phyloP scores from a whole-genome alignment of 768 basidiomycete genomes.

The Mycena capillaripes region DNA sequence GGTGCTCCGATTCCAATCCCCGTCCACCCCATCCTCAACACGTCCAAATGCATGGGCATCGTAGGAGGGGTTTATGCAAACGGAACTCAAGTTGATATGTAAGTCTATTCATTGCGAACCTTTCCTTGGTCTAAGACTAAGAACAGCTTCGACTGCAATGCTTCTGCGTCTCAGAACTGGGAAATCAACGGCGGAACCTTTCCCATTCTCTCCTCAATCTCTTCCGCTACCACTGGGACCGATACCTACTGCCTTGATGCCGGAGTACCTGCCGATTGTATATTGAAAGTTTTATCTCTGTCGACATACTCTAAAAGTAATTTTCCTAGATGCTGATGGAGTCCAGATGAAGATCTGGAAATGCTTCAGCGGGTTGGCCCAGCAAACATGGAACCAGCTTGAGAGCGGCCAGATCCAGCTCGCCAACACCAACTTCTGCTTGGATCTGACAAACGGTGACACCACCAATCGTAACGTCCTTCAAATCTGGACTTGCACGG shows the following conservation, averaged over 20 bases:
- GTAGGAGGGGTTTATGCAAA: slow-evolving; percentile 21
- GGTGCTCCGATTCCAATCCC: slow-evolving; percentile 21
- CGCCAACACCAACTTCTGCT: slow-evolving; percentile 24
- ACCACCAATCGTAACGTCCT: slow-evolving; percentile 25
- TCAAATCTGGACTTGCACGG: slow-evolving; percentile 27
- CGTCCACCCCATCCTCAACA: slow-evolving; percentile 19
- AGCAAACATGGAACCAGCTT: slow-evolving; percentile 25
- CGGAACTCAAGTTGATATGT: slow-evolving; percentile 19
- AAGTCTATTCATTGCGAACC: slow-evolving; percentile 19
- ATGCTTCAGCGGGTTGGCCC: slow-evolving; percentile 21
- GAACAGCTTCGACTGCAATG: slow-evolving; percentile 20
- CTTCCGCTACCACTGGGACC: slow-evolving; percentile 14
- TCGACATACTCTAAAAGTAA: slow-evolving; percentile 18
- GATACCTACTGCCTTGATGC: slow-evolving; percentile 16
- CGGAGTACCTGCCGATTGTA: slow-evolving; percentile 16
- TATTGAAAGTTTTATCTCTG: slow-evolving; percentile 15
- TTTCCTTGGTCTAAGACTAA: slow-evolving; percentile 17
- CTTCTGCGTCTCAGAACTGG: slow-evolving; percentile 18
- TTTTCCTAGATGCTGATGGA: slow-evolving; percentile 19
- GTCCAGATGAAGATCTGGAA: slow-evolving; percentile 24
- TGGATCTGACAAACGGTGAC: slow-evolving; percentile 24
- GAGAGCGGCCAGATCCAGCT: slow-evolving; percentile 24
- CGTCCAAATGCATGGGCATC: slow-evolving; percentile 22
- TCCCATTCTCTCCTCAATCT: slow-evolving; percentile 17
- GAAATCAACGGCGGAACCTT: slow-evolving; percentile 13